These are phyloP conservation scores for Chlamydomonas urium DNA, from an alignment of 139 green algal species.

Conservation along the genomic window DNA sequence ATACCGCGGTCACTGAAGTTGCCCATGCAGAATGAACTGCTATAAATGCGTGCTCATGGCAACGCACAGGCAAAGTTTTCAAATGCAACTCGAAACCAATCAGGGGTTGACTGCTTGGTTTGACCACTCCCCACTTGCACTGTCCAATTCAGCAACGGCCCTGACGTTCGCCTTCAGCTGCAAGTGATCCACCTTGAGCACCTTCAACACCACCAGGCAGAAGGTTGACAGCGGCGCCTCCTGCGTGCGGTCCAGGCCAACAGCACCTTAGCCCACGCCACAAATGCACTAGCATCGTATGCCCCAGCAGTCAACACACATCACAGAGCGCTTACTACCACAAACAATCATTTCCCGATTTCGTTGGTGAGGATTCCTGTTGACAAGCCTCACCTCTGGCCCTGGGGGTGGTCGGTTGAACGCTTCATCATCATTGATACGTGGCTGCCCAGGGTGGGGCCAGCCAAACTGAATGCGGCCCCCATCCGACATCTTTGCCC, in stretches of 20 bases:
- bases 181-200: neutral
- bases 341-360: neutral
- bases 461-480: slow-evolving; percentile 7
- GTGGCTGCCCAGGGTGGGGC: neutral
- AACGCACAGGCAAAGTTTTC: too few relatives aligned
- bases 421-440: neutral
- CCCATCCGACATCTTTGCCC: slow-evolving; percentile 32
- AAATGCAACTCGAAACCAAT: too few relatives aligned
- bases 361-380: neutral
- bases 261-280: neutral
- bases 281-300: neutral
- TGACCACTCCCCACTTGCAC: neutral
- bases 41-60: too few relatives aligned
- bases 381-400: neutral
- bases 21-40: too few relatives aligned
- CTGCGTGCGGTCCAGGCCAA: neutral
- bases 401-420: slow-evolving; percentile 16
- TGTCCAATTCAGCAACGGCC: neutral
- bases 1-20: too few relatives aligned
- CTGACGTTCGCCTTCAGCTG: slow-evolving; percentile 3
- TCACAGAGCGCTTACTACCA: neutral
- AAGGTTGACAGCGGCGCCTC: neutral
- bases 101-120: neutral
- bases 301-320: neutral
- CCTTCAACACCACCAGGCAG: neutral